phyloP scores from a whole-genome alignment of 2,329 filamentous ascomycete genomes.

The Pyrenochaeta sp. region DNA sequence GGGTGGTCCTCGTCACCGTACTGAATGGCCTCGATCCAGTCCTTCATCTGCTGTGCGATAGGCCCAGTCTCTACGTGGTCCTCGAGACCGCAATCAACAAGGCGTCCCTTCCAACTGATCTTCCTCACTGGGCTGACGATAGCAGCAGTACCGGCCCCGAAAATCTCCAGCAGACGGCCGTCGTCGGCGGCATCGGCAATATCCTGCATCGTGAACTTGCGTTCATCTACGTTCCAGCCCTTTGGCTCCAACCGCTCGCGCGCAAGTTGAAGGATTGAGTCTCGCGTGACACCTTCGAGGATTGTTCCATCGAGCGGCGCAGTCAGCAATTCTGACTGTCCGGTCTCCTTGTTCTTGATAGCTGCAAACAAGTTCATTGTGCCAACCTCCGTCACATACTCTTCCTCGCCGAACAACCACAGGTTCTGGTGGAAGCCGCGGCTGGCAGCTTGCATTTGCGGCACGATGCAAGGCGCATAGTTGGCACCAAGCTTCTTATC shows the following conservation, averaged over 20 bases:
- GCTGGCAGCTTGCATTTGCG: constrained; percentile 88
- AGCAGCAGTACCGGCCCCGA: constrained; percentile 91
- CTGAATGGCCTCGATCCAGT: constrained; percentile 95
- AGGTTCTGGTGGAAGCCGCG: constrained; percentile 97
- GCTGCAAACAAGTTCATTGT: constrained; percentile 99
- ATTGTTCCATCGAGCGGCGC: constrained; percentile 96
- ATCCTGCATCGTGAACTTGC: constrained; percentile 91
- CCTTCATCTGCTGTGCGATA: constrained; percentile 86
- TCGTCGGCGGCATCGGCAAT: constrained; percentile 82
- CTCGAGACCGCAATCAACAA: constrained; percentile 83
- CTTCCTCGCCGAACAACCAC: constrained; percentile 95
- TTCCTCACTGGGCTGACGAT: constrained; percentile 89
- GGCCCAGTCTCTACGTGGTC: constrained; percentile 87
- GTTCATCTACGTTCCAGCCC: constrained; percentile 88
- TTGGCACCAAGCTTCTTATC: constrained; percentile 99
- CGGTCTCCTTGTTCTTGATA: constrained; percentile 83
- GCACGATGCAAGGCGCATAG: constrained; percentile 99
- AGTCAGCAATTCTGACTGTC: constrained; percentile 92
- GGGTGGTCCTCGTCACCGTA: constrained; percentile 86
- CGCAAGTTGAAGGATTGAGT: constrained; percentile 88
- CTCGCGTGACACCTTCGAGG: constrained; percentile 90
- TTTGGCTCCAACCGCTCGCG: constrained; percentile 82
- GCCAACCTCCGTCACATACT: constrained; percentile 95
- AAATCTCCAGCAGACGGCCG: constrained; percentile 89
- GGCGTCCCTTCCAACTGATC: constrained; percentile 86